Evolutionary conservation across 768 basidiomycete genomes (phyloP).

Genomic region (Pisolithus sp.): DNA sequence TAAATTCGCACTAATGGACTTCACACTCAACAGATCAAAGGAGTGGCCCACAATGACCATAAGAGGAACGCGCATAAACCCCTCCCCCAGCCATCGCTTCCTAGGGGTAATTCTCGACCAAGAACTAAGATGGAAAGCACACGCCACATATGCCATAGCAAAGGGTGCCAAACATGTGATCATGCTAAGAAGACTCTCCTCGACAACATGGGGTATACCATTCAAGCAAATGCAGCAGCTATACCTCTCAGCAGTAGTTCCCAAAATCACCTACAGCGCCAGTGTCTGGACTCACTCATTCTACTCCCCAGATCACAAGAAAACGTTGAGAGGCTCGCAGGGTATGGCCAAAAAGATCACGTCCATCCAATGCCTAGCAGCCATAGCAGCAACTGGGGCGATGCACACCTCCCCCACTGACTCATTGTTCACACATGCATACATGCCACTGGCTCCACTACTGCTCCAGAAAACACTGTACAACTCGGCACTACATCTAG

Average conservation of each 20-base stretch:
- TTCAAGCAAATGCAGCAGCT: background rate
- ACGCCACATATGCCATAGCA: background rate
- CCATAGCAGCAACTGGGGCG: slow-evolving; percentile 5
- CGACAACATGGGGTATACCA: background rate
- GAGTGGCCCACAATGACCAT: background rate
- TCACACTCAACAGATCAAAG: background rate
- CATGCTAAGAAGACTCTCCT: background rate
- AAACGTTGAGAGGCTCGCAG: background rate
- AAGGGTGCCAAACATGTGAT: background rate
- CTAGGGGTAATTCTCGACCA: slow-evolving; percentile 6
- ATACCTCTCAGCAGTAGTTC: background rate
- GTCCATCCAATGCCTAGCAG: background rate
- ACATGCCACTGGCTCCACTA: slow-evolving; percentile 10
- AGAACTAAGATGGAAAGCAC: background rate
- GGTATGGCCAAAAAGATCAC: slow-evolving; percentile 3
- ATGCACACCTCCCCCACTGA: slow-evolving; percentile 11
- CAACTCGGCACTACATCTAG: background rate
- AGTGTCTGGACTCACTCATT: slow-evolving; percentile 7
- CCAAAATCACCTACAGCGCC: slow-evolving; percentile 10
- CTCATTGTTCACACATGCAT: slow-evolving; percentile 15
- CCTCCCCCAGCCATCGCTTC: background rate
- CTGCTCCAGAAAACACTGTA: background rate
- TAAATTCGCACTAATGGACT: slow-evolving; percentile 17
- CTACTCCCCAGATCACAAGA: background rate
- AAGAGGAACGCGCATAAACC: background rate